These are phyloP conservation scores for Lactarius pseudohatsudake DNA, from an alignment of 768 basidiomycete genomes.

Conservation along the genomic window DNA sequence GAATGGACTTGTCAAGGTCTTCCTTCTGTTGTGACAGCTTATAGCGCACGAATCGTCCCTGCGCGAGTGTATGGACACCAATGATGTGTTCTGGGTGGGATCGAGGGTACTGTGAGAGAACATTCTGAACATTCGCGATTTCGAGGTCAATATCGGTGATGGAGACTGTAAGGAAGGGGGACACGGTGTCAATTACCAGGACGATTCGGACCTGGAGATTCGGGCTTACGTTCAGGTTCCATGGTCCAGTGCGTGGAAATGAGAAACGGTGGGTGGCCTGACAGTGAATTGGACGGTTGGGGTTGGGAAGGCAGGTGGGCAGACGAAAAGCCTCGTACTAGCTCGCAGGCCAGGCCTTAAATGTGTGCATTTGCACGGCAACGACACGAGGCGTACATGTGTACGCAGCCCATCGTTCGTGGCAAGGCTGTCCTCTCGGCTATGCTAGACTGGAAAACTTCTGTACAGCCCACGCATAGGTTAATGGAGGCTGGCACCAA, in stretches of 20 bases:
- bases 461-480: too few species aligned
- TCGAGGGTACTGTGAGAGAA: not conserved
- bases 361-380: too few species aligned
- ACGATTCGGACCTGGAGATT: not conserved
- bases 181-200: not conserved
- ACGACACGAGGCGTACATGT: too few species aligned
- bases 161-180: not conserved
- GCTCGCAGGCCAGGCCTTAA: too few species aligned
- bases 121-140: rapidly evolving
- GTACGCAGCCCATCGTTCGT: too few species aligned
- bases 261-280: not conserved
- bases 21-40: not conserved
- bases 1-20: not conserved
- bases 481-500: too few species aligned
- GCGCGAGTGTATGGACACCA: not conserved
- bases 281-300: not conserved
- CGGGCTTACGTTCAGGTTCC: not conserved
- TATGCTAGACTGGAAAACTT: too few species aligned
- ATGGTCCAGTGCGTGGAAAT: not conserved
- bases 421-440: too few species aligned
- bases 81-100: not conserved
- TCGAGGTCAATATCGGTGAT: not conserved
- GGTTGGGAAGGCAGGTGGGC: not conserved
- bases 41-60: rapidly evolving
- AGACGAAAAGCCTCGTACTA: not conserved